phyloP scores from a whole-genome alignment of 495 filamentous ascomycete species.

The Xylaria bambusicola region DNA sequence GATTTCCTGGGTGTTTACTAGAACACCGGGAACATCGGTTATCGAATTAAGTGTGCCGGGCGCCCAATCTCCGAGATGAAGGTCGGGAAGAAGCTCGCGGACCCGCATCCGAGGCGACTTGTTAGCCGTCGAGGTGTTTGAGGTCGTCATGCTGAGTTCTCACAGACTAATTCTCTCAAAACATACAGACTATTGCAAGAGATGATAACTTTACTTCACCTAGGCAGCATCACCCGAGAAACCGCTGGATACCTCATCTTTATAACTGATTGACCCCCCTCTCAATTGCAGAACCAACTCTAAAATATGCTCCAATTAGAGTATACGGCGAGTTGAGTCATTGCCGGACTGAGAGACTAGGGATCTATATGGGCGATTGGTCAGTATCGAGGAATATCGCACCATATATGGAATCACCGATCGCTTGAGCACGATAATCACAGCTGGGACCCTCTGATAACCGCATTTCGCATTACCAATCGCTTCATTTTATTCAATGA shows the following conservation, averaged over 20 bases:
- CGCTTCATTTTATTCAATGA: too few species aligned
- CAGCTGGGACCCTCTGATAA: too few species aligned
- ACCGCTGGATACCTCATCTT: conserved; percentile 2
- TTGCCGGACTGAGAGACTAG: background rate
- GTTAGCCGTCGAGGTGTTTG: conserved; percentile 4
- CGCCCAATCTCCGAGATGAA: conserved; percentile 39
- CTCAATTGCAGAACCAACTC: too few species aligned
- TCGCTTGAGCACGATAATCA: background rate
- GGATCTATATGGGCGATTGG: background rate
- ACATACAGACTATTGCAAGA: background rate
- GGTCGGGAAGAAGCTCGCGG: conserved; percentile 44
- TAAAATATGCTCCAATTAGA: background rate
- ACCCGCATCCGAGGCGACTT: conserved; percentile 35
- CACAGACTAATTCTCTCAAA: background rate
- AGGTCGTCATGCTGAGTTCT: conserved; percentile 20
- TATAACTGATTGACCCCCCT: background rate
- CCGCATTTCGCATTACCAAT: background rate
- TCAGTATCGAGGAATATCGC: background rate
- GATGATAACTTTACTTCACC: background rate
- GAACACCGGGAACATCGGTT: conserved; percentile 53
- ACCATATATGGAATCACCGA: background rate
- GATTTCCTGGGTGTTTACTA: conserved; percentile 49
- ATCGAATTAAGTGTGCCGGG: conserved; percentile 51
- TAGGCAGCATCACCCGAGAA: too few species aligned
- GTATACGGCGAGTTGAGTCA: conserved; percentile 15